These are phyloP conservation scores for Puccinia coronata DNA, from an alignment of 1,284 basidiomycete genomes.

Conservation along the genomic window DNA sequence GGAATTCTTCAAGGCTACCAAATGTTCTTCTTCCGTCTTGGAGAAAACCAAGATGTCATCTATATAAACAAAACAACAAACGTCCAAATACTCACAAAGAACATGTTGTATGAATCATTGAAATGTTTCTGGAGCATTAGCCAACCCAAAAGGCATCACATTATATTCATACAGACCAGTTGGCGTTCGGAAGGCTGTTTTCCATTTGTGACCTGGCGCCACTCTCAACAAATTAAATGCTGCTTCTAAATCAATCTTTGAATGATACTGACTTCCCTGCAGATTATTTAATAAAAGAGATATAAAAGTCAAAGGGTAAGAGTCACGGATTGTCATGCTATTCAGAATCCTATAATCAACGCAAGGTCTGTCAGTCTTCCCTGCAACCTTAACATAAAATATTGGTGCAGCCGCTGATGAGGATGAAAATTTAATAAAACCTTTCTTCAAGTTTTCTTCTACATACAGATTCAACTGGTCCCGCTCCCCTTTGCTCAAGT, in stretches of 20 bases:
- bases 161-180: constrained; percentile 25
- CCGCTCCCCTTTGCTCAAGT: no score
- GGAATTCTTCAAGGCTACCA: neutral
- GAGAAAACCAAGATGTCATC: constrained; percentile 42
- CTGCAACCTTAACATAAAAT: no score
- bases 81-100: constrained; percentile 11
- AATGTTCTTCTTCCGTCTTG: constrained; percentile 2
- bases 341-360: constrained; percentile 18
- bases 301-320: neutral
- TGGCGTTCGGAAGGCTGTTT: constrained; percentile 22
- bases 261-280: neutral
- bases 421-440: no score
- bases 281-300: constrained; percentile 10
- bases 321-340: neutral
- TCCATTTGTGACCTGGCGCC: no score
- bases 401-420: neutral
- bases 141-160: constrained; percentile 34
- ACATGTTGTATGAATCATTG: constrained; percentile 32
- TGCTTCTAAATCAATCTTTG: constrained; percentile 39
- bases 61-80: no score
- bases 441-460: no score
- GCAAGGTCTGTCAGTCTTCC: constrained; percentile 3
- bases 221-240: no score
- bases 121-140: constrained; percentile 52
- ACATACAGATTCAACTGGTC: no score